A percentile compares a stretch with the other conserved stretches of the same genome.
phyloP scores from a whole-genome alignment of 164 flowering plant species.

The Aristolochia fimbriata region DNA sequence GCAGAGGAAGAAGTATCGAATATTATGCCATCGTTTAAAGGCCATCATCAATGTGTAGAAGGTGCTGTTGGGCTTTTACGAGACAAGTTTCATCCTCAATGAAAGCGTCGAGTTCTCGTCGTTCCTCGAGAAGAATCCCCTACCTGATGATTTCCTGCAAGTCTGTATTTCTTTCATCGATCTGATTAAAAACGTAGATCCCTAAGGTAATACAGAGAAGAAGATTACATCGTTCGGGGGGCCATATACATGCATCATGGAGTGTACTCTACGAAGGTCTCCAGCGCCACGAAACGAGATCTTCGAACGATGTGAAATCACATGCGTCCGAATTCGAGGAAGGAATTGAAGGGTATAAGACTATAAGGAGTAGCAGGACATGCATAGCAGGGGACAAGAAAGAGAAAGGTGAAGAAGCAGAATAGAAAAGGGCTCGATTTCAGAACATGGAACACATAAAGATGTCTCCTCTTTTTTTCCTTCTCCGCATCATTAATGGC shows the following conservation, averaged over 20 bases:
- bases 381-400: no score
- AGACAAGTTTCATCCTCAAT: background rate
- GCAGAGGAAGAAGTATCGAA: no score
- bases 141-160: no score
- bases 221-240: constrained; percentile 6
- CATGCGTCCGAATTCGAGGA: constrained; percentile 3
- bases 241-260: constrained; percentile 15
- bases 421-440: background rate
- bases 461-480: background rate
- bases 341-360: no score
- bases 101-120: background rate
- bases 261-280: constrained; percentile 11
- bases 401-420: background rate
- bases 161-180: no score
- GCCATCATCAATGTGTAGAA: background rate
- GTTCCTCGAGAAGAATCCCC: no score
- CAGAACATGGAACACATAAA: background rate
- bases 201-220: background rate
- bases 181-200: no score
- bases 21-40: background rate
- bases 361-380: no score
- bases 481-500: background rate
- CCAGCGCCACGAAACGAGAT: background rate
- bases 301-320: constrained; percentile 11
- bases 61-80: background rate